Percentiles rank a stretch among this genome's conserved stretches.
Conservation (phyloP, 2,329 filamentous ascomycete genomes). For the Penicillium polonicum region DNA sequence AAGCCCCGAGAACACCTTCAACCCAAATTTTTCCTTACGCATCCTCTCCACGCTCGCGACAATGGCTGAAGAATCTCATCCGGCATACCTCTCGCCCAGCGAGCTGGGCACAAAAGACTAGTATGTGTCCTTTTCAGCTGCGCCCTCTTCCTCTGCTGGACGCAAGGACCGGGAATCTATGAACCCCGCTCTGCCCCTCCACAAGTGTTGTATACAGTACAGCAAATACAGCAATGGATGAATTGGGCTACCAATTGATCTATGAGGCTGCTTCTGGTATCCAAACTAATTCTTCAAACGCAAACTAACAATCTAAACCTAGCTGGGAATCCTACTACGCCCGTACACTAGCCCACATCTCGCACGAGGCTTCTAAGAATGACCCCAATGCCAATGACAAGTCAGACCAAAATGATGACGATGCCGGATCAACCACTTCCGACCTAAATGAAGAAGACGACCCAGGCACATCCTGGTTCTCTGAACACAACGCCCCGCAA, state of each 20-base stretch:
- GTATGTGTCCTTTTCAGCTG: constrained; percentile 51
- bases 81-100: constrained; percentile 72
- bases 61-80: constrained; percentile 42
- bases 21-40: constrained; percentile 16
- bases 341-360: constrained; percentile 42
- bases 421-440: constrained; percentile 42
- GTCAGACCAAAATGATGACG: constrained; percentile 46
- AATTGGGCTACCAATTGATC: not conserved
- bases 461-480: constrained; percentile 93
- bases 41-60: constrained; percentile 8
- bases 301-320: constrained; percentile 14
- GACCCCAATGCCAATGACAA: constrained; percentile 36
- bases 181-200: constrained; percentile 11
- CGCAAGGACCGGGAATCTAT: not conserved
- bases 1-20: constrained; percentile 9
- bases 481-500: constrained; percentile 82
- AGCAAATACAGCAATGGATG: not conserved
- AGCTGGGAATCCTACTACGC: constrained; percentile 65
- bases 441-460: constrained; percentile 66
- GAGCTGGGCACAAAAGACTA: constrained; percentile 86
- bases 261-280: not conserved
- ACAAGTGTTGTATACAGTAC: not conserved
- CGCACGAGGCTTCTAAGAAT: constrained; percentile 15
- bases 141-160: not conserved
- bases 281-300: not conserved